Percentiles rank a stretch among this genome's conserved stretches.
These are phyloP conservation scores for Knoxia roxburghii DNA, from an alignment of 257 asterid genomes.

Conservation along the genomic window DNA sequence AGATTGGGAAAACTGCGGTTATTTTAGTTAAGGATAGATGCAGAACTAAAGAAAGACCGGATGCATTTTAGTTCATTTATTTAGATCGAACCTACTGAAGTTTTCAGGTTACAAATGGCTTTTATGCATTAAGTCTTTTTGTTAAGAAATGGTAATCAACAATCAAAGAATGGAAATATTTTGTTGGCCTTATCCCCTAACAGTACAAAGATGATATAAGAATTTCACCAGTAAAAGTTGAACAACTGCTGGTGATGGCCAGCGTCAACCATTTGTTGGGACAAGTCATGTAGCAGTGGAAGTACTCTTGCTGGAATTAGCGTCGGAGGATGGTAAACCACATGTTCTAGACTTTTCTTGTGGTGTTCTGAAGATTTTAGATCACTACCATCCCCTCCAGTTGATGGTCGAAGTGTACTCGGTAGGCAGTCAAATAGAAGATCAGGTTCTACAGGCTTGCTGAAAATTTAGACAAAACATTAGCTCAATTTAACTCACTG, in stretches of 20 bases:
- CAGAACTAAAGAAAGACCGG: background rate
- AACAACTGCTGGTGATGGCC: conserved; percentile 71
- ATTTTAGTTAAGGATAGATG: background rate
- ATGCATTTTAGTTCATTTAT: background rate
- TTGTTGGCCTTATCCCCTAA: background rate
- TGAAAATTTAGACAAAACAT: conserved; percentile 36
- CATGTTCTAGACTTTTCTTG: conserved; percentile 47
- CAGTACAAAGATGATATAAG: background rate
- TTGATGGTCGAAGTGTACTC: conserved; percentile 61
- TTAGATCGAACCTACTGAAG: background rate
- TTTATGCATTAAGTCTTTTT: too few species aligned
- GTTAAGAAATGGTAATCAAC: background rate
- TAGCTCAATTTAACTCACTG: background rate
- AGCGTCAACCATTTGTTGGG: conserved; percentile 72
- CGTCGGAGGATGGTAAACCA: conserved; percentile 65
- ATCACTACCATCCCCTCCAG: conserved; percentile 40
- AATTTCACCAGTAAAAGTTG: conserved; percentile 54
- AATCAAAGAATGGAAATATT: background rate
- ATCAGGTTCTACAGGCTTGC: conserved; percentile 96
- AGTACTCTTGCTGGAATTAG: conserved; percentile 70
- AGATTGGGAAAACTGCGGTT: background rate
- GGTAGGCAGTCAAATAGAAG: conserved; percentile 87
- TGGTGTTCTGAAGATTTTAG: conserved; percentile 51
- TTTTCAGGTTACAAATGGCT: background rate
- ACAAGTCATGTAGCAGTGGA: conserved; percentile 66